A percentile compares a stretch with the other conserved stretches of the same genome.
These are phyloP conservation scores for Neostapfia colusana DNA, from an alignment of 176 grass and related monocot species.

Conservation along the genomic window DNA sequence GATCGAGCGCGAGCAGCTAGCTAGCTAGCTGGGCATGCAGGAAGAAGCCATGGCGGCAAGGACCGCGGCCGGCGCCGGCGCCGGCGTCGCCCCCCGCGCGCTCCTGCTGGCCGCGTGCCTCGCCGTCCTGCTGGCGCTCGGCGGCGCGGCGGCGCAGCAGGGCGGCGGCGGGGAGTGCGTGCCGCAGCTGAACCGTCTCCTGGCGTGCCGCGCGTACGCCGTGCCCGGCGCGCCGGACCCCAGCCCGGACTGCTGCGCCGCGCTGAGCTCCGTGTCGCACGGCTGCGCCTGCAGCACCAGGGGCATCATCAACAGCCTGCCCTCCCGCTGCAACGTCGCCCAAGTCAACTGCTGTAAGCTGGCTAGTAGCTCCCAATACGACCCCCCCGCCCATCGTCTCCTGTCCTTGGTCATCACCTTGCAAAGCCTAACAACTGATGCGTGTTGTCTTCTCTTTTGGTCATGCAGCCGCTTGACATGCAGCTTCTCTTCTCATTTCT, in stretches of 20 bases:
- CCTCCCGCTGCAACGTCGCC: slow-evolving; percentile 53
- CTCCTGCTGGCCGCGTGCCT: slow-evolving; percentile 29
- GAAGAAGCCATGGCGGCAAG: slow-evolving; percentile 10
- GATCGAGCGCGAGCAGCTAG: neutral
- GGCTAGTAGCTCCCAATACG: too few relatives aligned
- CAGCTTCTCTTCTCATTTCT: too few relatives aligned
- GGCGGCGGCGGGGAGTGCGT: slow-evolving; percentile 39
- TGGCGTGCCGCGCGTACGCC: slow-evolving; percentile 63
- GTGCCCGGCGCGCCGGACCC: slow-evolving; percentile 61
- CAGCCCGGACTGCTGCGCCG: slow-evolving; percentile 71
- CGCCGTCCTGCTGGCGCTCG: slow-evolving; percentile 21
- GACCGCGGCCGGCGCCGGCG: neutral
- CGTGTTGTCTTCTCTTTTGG: neutral
- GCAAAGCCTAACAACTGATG: neutral
- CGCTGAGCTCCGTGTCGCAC: slow-evolving; percentile 51
- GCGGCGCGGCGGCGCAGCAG: slow-evolving; percentile 36
- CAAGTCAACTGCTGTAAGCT: slow-evolving; percentile 56
- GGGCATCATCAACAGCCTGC: slow-evolving; percentile 74
- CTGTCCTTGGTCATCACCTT: neutral
- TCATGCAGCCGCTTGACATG: slow-evolving; percentile 38
- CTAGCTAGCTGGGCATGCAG: too few relatives aligned
- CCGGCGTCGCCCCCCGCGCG: too few relatives aligned
- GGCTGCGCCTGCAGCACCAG: slow-evolving; percentile 76
- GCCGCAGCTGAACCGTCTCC: slow-evolving; percentile 54
- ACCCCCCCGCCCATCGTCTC: neutral